Evolutionary conservation across 2,329 filamentous ascomycete genomes (phyloP), one percentile per base, ranked within the genome.

Genomic region (Penicillium freii): DNA sequence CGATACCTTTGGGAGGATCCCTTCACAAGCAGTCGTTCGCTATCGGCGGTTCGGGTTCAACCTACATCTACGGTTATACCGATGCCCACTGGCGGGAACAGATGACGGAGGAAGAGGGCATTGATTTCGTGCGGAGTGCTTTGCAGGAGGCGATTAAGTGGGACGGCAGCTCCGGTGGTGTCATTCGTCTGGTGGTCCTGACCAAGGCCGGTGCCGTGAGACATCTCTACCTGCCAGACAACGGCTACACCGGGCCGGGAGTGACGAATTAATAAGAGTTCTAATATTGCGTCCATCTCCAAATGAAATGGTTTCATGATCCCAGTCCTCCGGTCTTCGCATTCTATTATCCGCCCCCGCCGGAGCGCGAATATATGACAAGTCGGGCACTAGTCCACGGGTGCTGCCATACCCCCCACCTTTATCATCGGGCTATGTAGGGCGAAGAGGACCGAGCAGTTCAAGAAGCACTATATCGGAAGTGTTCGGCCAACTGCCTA

Each of bases 61-160:
- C 94, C 61, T 99, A 99, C 82, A 99, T 99, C 77, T 99, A 97
- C 82, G 94, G 94, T 69, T 97, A 96, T 83, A 97, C 92, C 74
- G 93, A 99, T 74, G 88, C 91, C 57, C 86, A 99, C 82, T 99
- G 94, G 94, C 87, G 83, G 75, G 94, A 97, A 78, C 86, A 86
- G 64, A 97, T 99, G 92, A 91, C 89, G 52, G 91, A 97, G 81
- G 83, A 86, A 54, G 92, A 96, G 61, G 94, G 94, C 1, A 87
- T 99, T 64, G 78, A 87, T 40, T 99, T 99, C 71, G 94, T 99
- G 74, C 97, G 96, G 81, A 89, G 87, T 47, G 88, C 94, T 33
- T 81, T 99, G 72, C 82, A 86, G 71, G 93, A 99, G 82, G 94
- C 94, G 17, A 97, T 99, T 84, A 96, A 96, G 80, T 99, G 94